Base-by-base conservation (phyloP, 2,329 filamentous ascomycete genomes). In the Harringtonia aguacate region DNA sequence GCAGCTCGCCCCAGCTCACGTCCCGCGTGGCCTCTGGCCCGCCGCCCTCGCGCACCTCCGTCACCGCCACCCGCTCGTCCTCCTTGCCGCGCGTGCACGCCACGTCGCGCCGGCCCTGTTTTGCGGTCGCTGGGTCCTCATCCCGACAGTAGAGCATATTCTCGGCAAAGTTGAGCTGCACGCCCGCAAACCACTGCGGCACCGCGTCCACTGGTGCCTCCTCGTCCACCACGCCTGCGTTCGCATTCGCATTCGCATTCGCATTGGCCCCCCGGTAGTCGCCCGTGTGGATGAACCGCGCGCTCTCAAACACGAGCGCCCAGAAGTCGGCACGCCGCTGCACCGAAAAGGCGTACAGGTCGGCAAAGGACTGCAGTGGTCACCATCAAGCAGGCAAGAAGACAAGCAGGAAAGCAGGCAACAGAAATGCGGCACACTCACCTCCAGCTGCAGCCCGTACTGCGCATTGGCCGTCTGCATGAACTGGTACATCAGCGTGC, bases 91-190 rank as follows among this genome's bases (percentile, higher is more conserved):
- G 52, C 1, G 67, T 84, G 8, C n/a, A n/a, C n/a, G n/a, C n/a
- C n/a, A n/a, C n/a, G n/a, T n/a, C n/a, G n/a, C n/a, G n/a, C n/a
- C n/a, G n/a, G n/a, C n/a, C n/a, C n/a, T n/a, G n/a, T 69, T 68
- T 5, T 68, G 65, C 21, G 67, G 56, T 3, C 65, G 5, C 6
- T 38, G 21, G 14, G 20, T 12, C 69, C 61, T 56, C 28, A 13
- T 59, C 58, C 14, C 66, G 64, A 1, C 72, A 72, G 64, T 76
- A 89, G 22, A 94, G 75, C 22, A 87, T 62, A 56, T 92, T 94
- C 63, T 94, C 86, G 6, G 85, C 81, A 57, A 81, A 90, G 55
- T 88, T 94, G 53, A 92, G 60, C 6, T 67, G 63, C 1, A 88
- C 70, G 27, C 86, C 86, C 1, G 77, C 65, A 59, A 92, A 94